phyloP scores from a whole-genome alignment of 75 land plant genomes.

The Larix kaempferi region DNA sequence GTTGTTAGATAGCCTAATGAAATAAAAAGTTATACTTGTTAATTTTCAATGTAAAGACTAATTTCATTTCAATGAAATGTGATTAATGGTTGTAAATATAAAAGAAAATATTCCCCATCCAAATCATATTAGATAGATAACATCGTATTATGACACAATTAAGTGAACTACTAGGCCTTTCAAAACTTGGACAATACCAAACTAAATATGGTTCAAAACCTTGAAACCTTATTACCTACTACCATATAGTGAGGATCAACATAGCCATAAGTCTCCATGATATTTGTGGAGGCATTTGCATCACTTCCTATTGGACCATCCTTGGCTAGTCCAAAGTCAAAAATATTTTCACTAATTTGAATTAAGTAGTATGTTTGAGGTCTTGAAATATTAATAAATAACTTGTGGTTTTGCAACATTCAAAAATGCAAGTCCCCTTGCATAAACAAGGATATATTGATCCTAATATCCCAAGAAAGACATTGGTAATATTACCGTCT shows the following conservation, averaged over 20 bases:
- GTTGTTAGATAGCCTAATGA: too few relatives aligned
- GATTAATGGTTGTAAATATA: too few relatives aligned
- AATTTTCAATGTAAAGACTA: too few relatives aligned
- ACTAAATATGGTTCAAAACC: too few relatives aligned
- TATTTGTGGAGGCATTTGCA: not conserved
- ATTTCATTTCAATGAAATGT: too few relatives aligned
- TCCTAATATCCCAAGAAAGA: slow-evolving; percentile 63
- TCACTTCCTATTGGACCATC: not conserved
- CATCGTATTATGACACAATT: too few relatives aligned
- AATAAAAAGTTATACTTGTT: too few relatives aligned
- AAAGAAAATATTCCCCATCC: too few relatives aligned
- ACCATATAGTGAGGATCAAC: slow-evolving; percentile 11
- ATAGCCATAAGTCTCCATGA: slow-evolving; percentile 10
- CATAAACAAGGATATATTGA: slow-evolving; percentile 75
- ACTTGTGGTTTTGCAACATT: slow-evolving; percentile 57
- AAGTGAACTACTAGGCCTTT: too few relatives aligned
- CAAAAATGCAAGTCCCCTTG: slow-evolving; percentile 74
- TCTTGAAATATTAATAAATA: slow-evolving; percentile 68
- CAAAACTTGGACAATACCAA: too few relatives aligned
- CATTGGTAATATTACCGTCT: slow-evolving; percentile 64
- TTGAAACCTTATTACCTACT: not conserved
- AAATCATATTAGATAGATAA: too few relatives aligned
- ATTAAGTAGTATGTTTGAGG: slow-evolving; percentile 69
- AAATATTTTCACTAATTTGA: slow-evolving; percentile 16
- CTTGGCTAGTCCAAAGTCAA: slow-evolving; percentile 5